Conservation (phyloP, 192 early-diverging fungal species). For the Coemansia sp. region DNA sequence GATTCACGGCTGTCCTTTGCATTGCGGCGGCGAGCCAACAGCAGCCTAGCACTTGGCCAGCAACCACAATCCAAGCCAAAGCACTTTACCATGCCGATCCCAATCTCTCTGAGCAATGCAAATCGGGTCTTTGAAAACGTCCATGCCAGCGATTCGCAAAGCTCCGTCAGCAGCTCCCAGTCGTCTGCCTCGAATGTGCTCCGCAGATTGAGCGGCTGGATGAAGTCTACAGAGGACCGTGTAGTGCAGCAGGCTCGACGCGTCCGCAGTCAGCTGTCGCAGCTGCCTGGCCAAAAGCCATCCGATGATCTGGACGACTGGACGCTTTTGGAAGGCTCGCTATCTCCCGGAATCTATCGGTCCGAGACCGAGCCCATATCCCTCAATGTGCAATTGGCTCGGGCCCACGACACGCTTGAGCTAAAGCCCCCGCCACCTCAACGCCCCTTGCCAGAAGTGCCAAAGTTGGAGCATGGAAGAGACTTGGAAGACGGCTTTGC, state of each 20-base stretch:
- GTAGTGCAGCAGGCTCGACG: constrained; percentile 21
- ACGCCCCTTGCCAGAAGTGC: constrained; percentile 10
- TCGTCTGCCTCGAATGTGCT: constrained; percentile 17
- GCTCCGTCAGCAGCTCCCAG: constrained; percentile 12
- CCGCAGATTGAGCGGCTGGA: constrained; percentile 45
- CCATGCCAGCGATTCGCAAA: background rate
- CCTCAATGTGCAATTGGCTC: constrained; percentile 3
- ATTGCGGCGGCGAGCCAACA: constrained; percentile 3
- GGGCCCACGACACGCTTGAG: background rate
- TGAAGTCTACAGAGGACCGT: constrained; percentile 20
- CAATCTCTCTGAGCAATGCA: constrained; percentile 18
- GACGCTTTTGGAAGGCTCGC: constrained; percentile 37
- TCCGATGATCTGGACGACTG: constrained; percentile 29
- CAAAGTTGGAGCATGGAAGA: background rate
- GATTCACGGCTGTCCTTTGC: background rate
- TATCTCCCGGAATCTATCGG: constrained; percentile 4
- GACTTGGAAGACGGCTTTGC: constrained; percentile 33
- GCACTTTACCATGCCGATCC: constrained; percentile 15
- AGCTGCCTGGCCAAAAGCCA: background rate
- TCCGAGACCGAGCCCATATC: constrained; percentile 1
- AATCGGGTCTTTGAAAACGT: constrained; percentile 8
- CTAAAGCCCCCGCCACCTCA: background rate
- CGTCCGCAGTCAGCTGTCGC: constrained; percentile 2
- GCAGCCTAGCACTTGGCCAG: constrained; percentile 9
- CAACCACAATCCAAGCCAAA: constrained; percentile 1